These are phyloP conservation scores for Stromatinia cepivora DNA, from an alignment of 2,329 filamentous ascomycete species.

Conservation along the genomic window DNA sequence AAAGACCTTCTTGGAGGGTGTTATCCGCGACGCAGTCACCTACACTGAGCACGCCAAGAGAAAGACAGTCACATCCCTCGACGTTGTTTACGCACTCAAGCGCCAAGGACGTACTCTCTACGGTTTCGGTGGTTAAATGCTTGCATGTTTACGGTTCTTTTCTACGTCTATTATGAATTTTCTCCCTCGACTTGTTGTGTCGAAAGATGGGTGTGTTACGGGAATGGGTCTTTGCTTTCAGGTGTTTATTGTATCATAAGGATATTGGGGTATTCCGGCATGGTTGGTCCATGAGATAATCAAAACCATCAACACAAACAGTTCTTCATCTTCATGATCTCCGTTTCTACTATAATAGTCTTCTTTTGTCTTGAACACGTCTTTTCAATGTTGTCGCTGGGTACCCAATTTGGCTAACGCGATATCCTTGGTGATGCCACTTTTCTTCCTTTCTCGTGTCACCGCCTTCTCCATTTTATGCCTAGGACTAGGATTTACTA, in stretches of 20 bases:
- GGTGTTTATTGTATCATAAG: slow-evolving; percentile 40
- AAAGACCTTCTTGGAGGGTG: slow-evolving; percentile 80
- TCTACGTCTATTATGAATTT: slow-evolving; percentile 37
- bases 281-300: slow-evolving; percentile 35
- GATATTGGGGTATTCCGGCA: slow-evolving; percentile 34
- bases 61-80: slow-evolving; percentile 68
- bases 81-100: slow-evolving; percentile 67
- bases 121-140: slow-evolving; percentile 63
- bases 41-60: slow-evolving; percentile 71
- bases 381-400: neutral
- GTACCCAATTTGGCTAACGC: neutral
- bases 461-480: neutral
- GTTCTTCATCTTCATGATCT: neutral
- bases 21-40: slow-evolving; percentile 59
- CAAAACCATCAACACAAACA: slow-evolving; percentile 23
- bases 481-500: neutral
- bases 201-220: slow-evolving; percentile 32
- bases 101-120: slow-evolving; percentile 66
- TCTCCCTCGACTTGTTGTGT: slow-evolving; percentile 28
- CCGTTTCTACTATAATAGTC: neutral
- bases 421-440: neutral
- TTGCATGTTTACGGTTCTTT: slow-evolving; percentile 27
- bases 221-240: slow-evolving; percentile 34
- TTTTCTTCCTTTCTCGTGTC: neutral
- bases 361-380: neutral